Base-by-base conservation (phyloP, 129 eudicot genomes). In the Deinandra increscens region DNA sequence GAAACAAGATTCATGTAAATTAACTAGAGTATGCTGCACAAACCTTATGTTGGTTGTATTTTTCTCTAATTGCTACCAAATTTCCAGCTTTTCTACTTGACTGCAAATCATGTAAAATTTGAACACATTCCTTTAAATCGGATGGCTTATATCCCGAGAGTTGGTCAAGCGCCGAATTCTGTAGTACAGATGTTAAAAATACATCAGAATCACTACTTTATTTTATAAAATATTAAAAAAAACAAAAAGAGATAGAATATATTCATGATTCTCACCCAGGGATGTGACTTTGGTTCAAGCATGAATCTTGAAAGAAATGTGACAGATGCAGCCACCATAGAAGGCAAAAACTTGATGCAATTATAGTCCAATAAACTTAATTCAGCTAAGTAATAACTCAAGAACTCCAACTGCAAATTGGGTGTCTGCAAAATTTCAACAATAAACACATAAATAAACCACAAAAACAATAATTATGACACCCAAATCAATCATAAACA, bases 261-360 rank as follows among this genome's bases (percentile, higher is more conserved):
- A 9, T 68, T 7, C 3, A n/a, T 14, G 23, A 29, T 34, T 68
- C 37, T 36, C 70, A 91, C 97, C 98, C 98, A 91, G 5, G 98
- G 98, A 72, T 82, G 79, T 42, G 45, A 64, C 8, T 82, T 72
- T 5, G 96, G 88, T 26, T 77, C 67, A 5, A 86, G 77, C 1
- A 81, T 88, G 68, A 84, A 84, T 73, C 88, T 88, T 42, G 98
- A 64, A 5, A 91, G 91, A 78, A 89, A 93, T n/a, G 80, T 67
- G 48, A 80, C 96, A 0, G 99, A 82, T 43, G 99, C 99, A 70
- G 99, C 96, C 19, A 88, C 58, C 79, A 81, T 11, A 38, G 98
- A 91, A 46, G 98, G 98, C 79, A 84, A 63, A 79, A 88, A 86
- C 76, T 80, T 80, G 63, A 93, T 70, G 75, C 97, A 89, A 17